These are phyloP conservation scores for Colletotrichum paranaense DNA, from an alignment of 2,329 filamentous ascomycete species.

Conservation along the genomic window DNA sequence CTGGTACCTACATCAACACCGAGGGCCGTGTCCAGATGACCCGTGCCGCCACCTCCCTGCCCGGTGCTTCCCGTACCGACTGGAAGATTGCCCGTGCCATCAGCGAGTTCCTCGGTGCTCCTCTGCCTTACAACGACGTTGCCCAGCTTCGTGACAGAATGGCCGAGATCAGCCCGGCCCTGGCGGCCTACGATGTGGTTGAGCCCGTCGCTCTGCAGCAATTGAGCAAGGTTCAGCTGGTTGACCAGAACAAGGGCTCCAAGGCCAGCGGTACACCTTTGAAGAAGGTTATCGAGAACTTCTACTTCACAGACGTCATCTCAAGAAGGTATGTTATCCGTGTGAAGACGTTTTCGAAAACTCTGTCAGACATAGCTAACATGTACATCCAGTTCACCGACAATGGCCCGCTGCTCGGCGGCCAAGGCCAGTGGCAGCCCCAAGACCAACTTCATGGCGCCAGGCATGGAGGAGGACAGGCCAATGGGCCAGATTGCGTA, in stretches of 20 bases:
- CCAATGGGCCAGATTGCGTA: constrained; percentile 72
- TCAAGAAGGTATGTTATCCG: constrained; percentile 81
- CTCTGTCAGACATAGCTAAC: constrained; percentile 18
- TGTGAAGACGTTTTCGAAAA: constrained; percentile 34
- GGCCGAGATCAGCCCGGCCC: constrained; percentile 91
- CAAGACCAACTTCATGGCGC: constrained; percentile 82
- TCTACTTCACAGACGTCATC: constrained; percentile 98
- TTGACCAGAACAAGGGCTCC: constrained; percentile 94
- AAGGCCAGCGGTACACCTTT: constrained; percentile 79
- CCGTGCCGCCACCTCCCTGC: constrained; percentile 87
- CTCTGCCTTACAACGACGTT: constrained; percentile 93
- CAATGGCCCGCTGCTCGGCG: constrained; percentile 97
- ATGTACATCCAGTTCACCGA: constrained; percentile 75
- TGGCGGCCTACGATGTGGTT: constrained; percentile 90
- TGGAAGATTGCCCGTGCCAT: constrained; percentile 98
- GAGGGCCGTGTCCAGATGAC: constrained; percentile 97
- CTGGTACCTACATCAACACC: constrained; percentile 96
- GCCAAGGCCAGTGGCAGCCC: constrained; percentile 87
- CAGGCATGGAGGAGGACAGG: constrained; percentile 73
- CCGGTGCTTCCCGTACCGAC: constrained; percentile 91
- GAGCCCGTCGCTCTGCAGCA: constrained; percentile 80
- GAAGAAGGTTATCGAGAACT: constrained; percentile 91
- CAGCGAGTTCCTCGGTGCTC: constrained; percentile 88
- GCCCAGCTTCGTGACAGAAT: constrained; percentile 91
- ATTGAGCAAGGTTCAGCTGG: constrained; percentile 92